Evolutionary conservation across 495 filamentous ascomycete genomes (phyloP), one percentile per base, ranked within the genome.

Genomic region (Tuber calosporum): DNA sequence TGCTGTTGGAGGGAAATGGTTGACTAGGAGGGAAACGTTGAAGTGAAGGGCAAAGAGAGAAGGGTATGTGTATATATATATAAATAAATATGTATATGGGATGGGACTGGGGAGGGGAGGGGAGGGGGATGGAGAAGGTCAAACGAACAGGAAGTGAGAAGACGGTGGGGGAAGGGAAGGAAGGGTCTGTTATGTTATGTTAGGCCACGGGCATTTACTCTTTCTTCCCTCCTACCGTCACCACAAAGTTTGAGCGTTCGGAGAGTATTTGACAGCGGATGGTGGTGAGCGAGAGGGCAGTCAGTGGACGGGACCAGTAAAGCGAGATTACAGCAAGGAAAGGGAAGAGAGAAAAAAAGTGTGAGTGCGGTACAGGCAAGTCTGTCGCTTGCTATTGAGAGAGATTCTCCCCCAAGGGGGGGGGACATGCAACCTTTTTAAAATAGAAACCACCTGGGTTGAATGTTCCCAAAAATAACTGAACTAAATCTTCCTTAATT

Each of bases 361-460:
- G 53, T 62, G 53, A 26, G 53, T 34, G 53, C 53, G 53, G 53
- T 62, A n/a, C n/a, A n/a, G n/a, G n/a, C n/a, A 62, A 62, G 53
- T 62, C 2, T 62, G 53, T 62, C 53, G 30, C 53, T 62, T 62
- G 53, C 53, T 62, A 62, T 62, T 62, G 53, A 62, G 53, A 62
- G 53, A 62, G 53, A 62, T 19, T 34, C 53, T 62, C 53, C n/a
- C 26, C 53, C 34, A 17, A 9, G 53, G 53, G 53, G 53, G 75
- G 76, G 76, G 76, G 76, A 77, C 76, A 78, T 78, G 76, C 76
- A 78, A 73, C 76, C 76, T 78, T 72, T 78, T 78, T 78, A 78
- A 78, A 78, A 78, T 78, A 78, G 76, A 78, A 78, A 76, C 75
- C 73, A 66, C 72, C 68, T 69, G 13, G 53, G 19, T 34, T 34